These are phyloP conservation scores for Pilobolus umbonatus DNA, from an alignment of 192 early-diverging fungal genomes.

Conservation along the genomic window DNA sequence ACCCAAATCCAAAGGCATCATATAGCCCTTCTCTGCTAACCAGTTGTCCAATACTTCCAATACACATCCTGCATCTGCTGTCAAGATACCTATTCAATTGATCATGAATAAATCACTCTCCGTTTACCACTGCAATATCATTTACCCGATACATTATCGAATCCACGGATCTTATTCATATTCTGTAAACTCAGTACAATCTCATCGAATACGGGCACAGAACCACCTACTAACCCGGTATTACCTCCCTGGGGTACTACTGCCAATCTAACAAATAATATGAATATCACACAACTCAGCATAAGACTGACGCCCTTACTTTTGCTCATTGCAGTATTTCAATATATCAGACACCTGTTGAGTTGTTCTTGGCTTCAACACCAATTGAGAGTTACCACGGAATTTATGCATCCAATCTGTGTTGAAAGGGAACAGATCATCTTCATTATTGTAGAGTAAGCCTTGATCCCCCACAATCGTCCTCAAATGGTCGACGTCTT, in stretches of 20 bases:
- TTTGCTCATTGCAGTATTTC: constrained; percentile 80
- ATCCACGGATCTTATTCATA: constrained; percentile 77
- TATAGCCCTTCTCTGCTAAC: constrained; percentile 75
- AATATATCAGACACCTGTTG: constrained; percentile 80
- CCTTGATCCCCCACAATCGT: constrained; percentile 40
- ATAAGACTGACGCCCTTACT: constrained; percentile 13
- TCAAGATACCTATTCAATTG: constrained; percentile 60
- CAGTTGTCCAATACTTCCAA: constrained; percentile 87
- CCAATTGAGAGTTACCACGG: constrained; percentile 72
- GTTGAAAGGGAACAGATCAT: constrained; percentile 69
- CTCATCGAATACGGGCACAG: constrained; percentile 94
- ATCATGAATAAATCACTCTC: not conserved
- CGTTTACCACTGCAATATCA: not conserved
- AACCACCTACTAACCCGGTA: constrained; percentile 94
- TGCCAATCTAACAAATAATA: constrained; percentile 52
- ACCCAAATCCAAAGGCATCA: constrained; percentile 92
- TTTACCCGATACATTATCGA: constrained; percentile 59
- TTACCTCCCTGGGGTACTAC: constrained; percentile 99
- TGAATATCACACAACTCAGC: not conserved
- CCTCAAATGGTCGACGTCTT: constrained; percentile 59
- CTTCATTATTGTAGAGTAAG: constrained; percentile 43
- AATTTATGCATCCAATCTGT: constrained; percentile 96
- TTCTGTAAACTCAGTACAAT: constrained; percentile 74
- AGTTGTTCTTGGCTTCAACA: constrained; percentile 83
- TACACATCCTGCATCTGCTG: constrained; percentile 91